Base-by-base conservation (phyloP, 2,329 filamentous ascomycete species). In the Aspergillus pseudoglaucus region DNA sequence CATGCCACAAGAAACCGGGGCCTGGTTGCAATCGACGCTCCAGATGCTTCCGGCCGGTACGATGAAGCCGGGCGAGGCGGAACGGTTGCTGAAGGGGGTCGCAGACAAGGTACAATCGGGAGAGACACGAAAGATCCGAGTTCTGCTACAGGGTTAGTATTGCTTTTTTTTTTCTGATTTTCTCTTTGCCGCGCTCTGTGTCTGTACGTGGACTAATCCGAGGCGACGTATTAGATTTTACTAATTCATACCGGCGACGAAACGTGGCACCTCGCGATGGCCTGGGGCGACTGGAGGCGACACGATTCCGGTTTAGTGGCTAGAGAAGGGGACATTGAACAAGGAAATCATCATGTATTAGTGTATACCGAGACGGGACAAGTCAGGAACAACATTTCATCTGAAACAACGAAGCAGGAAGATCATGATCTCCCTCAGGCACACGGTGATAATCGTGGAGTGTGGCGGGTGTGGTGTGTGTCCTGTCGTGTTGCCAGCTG, bases 241-340 rank as follows among this genome's bases (percentile, higher is more conserved):
- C 93, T 20, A 95, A 91, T 65, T 88, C 84, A 25, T 98, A 98
- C 68, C 83, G 94, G 44, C 80, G 94, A 63, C 81, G 94, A 53
- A 96, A 98, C 62, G 88, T 98, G 42, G 91, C 93, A n/a, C 93
- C 93, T 6, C 77, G 91, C 51, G 91, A 97, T 64, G 91, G 91
- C 1, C 75, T 97, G 38, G 91, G 91, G 3, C 80, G 89, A 63
- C 74, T 97, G 49, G 90, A 95, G 71, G 89, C 90, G 20, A 83
- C 85, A 18, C 82, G 87, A 54, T 97, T 97, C 73, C 85, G 88
- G 59, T 97, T 95, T 64, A 73, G 71, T 49, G 79, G 80, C 50
- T 83, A 63, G 61, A 45, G n/a, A 23, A 15, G 25, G 25, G 25
- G 25, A 12, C 10, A 30, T 12, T 27, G 25, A 30, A 12, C 10